Evolutionary conservation across 768 basidiomycete species (phyloP), one percentile per base, ranked within the genome.

Genomic region (Auricularia sp.): DNA sequence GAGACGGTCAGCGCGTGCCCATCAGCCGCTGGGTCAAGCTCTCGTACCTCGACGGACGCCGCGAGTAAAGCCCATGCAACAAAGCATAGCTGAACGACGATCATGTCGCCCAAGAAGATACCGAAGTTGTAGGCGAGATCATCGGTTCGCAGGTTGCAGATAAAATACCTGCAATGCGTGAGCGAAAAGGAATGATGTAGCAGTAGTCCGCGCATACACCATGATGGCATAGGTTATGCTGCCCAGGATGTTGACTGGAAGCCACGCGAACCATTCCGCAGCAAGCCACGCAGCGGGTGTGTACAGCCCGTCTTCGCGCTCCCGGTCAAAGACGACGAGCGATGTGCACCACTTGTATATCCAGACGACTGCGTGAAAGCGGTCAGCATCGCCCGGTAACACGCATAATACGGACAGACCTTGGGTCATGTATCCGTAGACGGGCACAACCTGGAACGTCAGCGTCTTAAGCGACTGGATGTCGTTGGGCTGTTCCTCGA

Each of bases 301-400:
- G 66, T 71, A 69, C 51, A 68, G 61, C n/a, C 42, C 44, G 63
- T 74, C 77, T 64, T 80, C 80, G 33, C 74, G 72, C 64, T 82
- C 80, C 7, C 80, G 73, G 66, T 82, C 80, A 60, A 81, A 82
- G 61, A 80, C 75, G 62, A 77, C 70, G 42, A 78, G 72, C 42
- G 72, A 70, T 47, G 71, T 70, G 67, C 75, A 77, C 68, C 72
- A 73, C 39, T 71, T 72, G 68, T 72, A 77, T 65, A 78, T 72
- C 71, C 67, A 69, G 63, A 74, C 51, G 36, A 72, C 66, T 59
- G 34, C 3, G 56, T 23, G 51, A 8, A 18, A 8, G 7, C 11
- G 4, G 23, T 59, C 34, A 59, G 56, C 5, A 14, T 59, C 4
- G 56, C 8, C 14, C 29, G 23, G 0, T 8, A 59, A 23, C 7